Conservation (phyloP, 1,139 yeast species). For the Suhomyces anneliseae region DNA sequence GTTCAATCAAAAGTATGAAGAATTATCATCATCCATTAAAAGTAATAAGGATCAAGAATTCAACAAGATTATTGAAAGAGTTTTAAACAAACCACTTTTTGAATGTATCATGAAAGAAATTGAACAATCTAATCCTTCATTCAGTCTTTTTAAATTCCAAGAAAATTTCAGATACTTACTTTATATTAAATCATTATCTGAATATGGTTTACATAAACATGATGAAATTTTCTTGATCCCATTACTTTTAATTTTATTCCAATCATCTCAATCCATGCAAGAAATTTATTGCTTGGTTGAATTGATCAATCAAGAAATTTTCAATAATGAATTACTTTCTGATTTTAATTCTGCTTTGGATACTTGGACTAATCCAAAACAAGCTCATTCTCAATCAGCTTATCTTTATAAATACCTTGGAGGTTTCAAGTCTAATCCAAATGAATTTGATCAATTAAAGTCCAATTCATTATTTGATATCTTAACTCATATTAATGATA, state of each 20-base stretch:
- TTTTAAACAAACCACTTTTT: slow-evolving; percentile 34
- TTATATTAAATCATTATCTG: slow-evolving; percentile 40
- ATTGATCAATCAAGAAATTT: slow-evolving; percentile 34
- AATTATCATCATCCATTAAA: slow-evolving; percentile 30
- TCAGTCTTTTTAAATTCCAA: slow-evolving; percentile 21
- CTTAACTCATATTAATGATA: slow-evolving; percentile 40
- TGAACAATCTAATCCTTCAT: slow-evolving; percentile 6
- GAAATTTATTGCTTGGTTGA: slow-evolving; percentile 36
- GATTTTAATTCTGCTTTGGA: slow-evolving; percentile 28
- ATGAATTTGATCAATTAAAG: slow-evolving; percentile 37
- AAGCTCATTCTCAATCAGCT: slow-evolving; percentile 12
- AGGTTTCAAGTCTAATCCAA: slow-evolving; percentile 22
- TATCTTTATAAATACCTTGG: slow-evolving; percentile 24
- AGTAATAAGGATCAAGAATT: slow-evolving; percentile 38
- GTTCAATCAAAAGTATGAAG: slow-evolving; percentile 23
- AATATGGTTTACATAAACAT: slow-evolving; percentile 38
- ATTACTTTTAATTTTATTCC: slow-evolving; percentile 33
- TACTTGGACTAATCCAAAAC: slow-evolving; percentile 28
- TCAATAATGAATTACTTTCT: slow-evolving; percentile 28
- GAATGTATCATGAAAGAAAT: slow-evolving; percentile 24
- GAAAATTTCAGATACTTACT: slow-evolving; percentile 32
- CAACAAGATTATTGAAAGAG: slow-evolving; percentile 24
- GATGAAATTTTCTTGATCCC: slow-evolving; percentile 47
- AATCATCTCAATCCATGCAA: slow-evolving; percentile 20
- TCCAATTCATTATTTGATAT: slow-evolving; percentile 35